Base-by-base conservation (phyloP, 306 rosid species). In the Cicer cuneatum region DNA sequence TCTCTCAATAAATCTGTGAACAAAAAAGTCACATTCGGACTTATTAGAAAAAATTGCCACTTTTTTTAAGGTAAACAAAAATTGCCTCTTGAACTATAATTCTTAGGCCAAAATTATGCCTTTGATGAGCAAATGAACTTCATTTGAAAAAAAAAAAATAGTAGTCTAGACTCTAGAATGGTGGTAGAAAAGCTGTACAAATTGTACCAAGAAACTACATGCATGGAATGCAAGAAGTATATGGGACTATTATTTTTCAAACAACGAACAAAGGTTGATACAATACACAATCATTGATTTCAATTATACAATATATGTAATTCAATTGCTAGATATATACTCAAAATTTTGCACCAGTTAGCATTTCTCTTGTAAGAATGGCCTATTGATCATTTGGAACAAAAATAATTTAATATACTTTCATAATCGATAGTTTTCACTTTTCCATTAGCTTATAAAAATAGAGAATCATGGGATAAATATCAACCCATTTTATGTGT, bases 371-470 rank as follows among this genome's bases (percentile, higher is more conserved):
- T 39, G 4, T 4, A 70, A 19, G 42, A 68, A 48, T 47, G 38
- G 5, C 67, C n/a, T 21, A 51, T 14, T 69, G 42, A 39, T 53
- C 51, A 15, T 37, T 40, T 16, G 59, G 47, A 15, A 62, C 1
- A 3, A 4, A 70, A 39, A 41, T 10, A 12, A 71, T 18, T 7
- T 43, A 7, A 43, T 4, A 7, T 11, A 8, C 14, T 3, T 54
- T 42, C 53, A 71, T 38, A 70, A 70, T 9, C 39, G 49, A 71
- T 63, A n/a, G 16, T 48, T 59, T 7, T 59, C 18, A 56, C 37
- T 35, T 16, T 37, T 18, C 48, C 37, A 38, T 61, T 12, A 45
- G 54, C 69, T 45, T 16, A n/a, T 2, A 37, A 1, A 15, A 13
- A 43, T 14, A 62, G n/a, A 73, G 62, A 60, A 18, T 12, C 12